Evolutionary conservation across 805 yeast genomes (phyloP).

Genomic region (Candida railenensis): DNA sequence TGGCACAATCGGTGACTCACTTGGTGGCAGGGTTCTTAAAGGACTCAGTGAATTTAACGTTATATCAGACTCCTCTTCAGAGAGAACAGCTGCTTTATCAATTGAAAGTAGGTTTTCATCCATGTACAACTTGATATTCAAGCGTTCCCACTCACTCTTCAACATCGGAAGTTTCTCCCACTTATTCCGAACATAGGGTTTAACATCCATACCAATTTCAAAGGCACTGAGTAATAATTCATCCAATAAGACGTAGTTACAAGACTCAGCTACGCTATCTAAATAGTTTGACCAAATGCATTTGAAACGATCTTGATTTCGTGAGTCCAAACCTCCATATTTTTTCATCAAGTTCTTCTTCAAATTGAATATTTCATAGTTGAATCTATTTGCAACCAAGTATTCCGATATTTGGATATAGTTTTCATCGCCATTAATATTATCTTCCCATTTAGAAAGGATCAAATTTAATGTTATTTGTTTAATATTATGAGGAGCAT

Average conservation of each 20-base stretch:
- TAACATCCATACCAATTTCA: conserved; percentile 15
- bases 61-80: conserved; percentile 2
- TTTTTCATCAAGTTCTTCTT: conserved; percentile 15
- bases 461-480: conserved; percentile 23
- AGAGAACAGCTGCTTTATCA: neutral
- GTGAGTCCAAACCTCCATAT: conserved; percentile 11
- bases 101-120: conserved; percentile 3
- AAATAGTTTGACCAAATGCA: conserved; percentile 20
- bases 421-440: conserved; percentile 5
- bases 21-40: conserved; percentile 6
- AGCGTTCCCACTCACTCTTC: conserved; percentile 13
- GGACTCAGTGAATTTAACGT: conserved; percentile 6
- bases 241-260: conserved; percentile 18
- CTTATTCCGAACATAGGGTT: conserved; percentile 12
- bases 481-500: conserved; percentile 33
- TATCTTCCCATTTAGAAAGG: conserved; percentile 10
- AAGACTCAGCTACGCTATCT: conserved; percentile 8
- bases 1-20: neutral
- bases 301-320: conserved; percentile 13
- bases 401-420: conserved; percentile 20
- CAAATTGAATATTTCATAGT: conserved; percentile 23
- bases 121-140: conserved; percentile 5
- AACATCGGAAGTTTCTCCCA: conserved; percentile 24
- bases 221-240: conserved; percentile 14
- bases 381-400: conserved; percentile 23